These are phyloP conservation scores for Isabelozyma rhagii DNA, from an alignment of 805 yeast species.

Conservation along the genomic window DNA sequence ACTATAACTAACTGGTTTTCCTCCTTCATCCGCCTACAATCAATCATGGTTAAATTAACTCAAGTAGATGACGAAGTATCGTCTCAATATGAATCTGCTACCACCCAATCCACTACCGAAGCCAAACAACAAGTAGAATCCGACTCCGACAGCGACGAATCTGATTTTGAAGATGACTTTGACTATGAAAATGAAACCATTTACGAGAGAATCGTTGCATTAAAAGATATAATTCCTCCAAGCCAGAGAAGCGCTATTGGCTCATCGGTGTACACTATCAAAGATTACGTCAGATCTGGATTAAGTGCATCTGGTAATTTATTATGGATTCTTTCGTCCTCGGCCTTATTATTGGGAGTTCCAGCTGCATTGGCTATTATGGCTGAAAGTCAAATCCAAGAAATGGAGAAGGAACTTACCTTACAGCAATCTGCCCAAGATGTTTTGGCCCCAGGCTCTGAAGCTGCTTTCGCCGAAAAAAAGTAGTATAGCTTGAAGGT, in stretches of 20 bases:
- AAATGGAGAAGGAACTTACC: conserved; percentile 88
- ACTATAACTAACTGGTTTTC: not conserved
- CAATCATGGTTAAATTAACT: conserved; percentile 68
- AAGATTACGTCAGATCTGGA: conserved; percentile 35
- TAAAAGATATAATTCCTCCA: conserved; percentile 90
- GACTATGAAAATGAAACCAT: conserved; percentile 79
- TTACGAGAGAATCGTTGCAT: conserved; percentile 82
- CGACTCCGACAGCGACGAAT: conserved; percentile 45
- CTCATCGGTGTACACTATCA: conserved; percentile 28
- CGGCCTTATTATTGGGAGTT: conserved; percentile 83
- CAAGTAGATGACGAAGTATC: conserved; percentile 58
- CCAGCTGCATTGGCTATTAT: conserved; percentile 88
- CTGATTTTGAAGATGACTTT: conserved; percentile 65
- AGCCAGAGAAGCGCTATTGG: conserved; percentile 58
- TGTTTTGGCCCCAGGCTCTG: conserved; percentile 67
- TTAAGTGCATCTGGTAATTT: conserved; percentile 66
- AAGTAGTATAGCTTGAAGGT: conserved; percentile 17
- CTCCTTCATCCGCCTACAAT: not conserved
- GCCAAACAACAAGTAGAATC: conserved; percentile 15
- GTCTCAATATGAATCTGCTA: conserved; percentile 27
- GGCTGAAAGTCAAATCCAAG: conserved; percentile 90
- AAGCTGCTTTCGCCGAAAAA: conserved; percentile 38
- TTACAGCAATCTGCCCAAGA: conserved; percentile 76
- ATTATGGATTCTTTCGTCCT: conserved; percentile 83
- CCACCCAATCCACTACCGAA: not conserved